Evolutionary conservation across 2,329 filamentous ascomycete species (phyloP), one percentile per base, ranked within the genome.

Genomic region (Fusarium brevicatenulatum): DNA sequence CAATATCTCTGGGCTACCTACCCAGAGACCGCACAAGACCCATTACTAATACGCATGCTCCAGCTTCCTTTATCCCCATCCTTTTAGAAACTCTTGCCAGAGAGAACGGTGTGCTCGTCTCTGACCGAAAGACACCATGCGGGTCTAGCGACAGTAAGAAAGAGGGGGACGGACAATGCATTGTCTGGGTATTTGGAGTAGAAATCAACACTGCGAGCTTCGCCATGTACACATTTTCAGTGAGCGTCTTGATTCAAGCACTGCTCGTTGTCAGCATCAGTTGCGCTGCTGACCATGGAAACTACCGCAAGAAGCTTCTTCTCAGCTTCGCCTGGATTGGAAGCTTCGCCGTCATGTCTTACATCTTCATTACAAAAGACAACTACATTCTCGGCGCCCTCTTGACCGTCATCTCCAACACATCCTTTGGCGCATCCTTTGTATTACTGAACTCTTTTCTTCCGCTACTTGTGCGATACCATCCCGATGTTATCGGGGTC

Each of bases 191-290:
- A 9, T 84, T 97, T 30, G 95, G 95, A 10, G 82, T 93, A 67
- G 92, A 97, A 78, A 92, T 99, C 83, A 98, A 98, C 82, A 98
- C 95, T 2, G 95, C 95, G 40, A 97, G 93, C 81, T 98, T 98
- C 81, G 95, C 95, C 80, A 97, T 98, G 94, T 98, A 98, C 83
- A 98, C 95, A 4, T 99, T 99, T 82, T 97, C 95, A 65, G 86
- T 97, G 78, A 97, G 94, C 80, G 96, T 99, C 4, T 82, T 98
- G 25, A 82, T 98, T 16, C 96, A 99, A 81, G 93, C 95, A 3
- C 83, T 98, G 34, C 85, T 98, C 36, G 97, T 99, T 47, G 94
- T 99, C 72, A 97, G 95, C 79, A 97, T 99, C 86, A 97, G 95
- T 78, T 96, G 94, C 62, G 95, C 95, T 12, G 96, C 96, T 64